A percentile compares a stretch with the other conserved stretches of the same genome.
Conservation (phyloP, 2,329 filamentous ascomycete genomes). For the Trichoderma afroharzianum region DNA sequence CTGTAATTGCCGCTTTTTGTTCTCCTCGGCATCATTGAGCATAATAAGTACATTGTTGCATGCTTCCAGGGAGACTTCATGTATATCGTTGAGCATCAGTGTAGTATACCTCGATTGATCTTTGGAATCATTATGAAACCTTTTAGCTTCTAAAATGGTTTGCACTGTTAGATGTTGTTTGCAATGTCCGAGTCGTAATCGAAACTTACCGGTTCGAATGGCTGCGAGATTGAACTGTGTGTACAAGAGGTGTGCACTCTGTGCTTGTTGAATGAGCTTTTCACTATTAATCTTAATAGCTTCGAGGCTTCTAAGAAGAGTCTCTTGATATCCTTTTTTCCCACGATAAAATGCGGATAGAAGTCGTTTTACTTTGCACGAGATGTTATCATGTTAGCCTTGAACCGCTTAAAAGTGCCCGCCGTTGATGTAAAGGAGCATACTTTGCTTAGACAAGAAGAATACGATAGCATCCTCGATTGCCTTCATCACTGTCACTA, state of each 20-base stretch:
- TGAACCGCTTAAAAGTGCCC: neutral
- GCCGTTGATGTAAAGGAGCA: too few relatives aligned
- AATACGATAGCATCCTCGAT: constrained; percentile 9
- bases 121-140: neutral
- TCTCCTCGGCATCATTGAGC: neutral
- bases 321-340: neutral
- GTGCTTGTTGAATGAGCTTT: constrained; percentile 5
- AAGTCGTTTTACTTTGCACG: neutral
- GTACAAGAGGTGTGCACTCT: neutral
- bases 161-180: neutral
- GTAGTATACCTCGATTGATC: neutral
- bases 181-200: neutral
- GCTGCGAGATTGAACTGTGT: neutral
- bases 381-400: neutral
- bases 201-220: neutral
- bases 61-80: neutral
- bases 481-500: neutral
- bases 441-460: constrained; percentile 6
- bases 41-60: neutral
- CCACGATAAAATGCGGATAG: neutral
- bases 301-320: neutral
- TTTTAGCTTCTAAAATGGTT: neutral
- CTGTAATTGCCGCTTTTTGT: neutral
- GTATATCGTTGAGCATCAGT: neutral
- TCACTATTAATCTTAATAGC: neutral